These are phyloP conservation scores for Tetrapyrgos nigripes DNA, from an alignment of 1,284 basidiomycete genomes.

Conservation along the genomic window DNA sequence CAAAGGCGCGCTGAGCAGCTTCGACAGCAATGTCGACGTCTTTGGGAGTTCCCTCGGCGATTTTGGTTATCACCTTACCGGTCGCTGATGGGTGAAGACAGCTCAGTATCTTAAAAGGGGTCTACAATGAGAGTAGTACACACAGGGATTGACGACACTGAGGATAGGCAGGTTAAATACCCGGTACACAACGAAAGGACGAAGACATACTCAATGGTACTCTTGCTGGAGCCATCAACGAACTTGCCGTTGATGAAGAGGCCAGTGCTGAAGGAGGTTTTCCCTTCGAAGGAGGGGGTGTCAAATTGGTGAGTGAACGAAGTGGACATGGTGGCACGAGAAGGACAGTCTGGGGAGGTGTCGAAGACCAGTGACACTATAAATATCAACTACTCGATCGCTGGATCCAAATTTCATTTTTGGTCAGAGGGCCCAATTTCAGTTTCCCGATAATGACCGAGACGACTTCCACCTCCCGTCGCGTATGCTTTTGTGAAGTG, in stretches of 20 bases:
- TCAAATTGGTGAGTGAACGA: constrained; percentile 38
- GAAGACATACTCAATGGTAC: constrained; percentile 59
- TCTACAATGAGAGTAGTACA: background rate
- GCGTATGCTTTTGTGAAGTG: too few species aligned
- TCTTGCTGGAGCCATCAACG: constrained; percentile 56
- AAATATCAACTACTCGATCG: too few species aligned
- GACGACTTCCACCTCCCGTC: too few species aligned
- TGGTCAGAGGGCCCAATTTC: too few species aligned
- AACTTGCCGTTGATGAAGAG: constrained; percentile 79
- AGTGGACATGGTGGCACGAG: background rate
- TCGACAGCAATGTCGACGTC: constrained; percentile 79
- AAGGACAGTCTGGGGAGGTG: too few species aligned
- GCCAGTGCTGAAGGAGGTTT: constrained; percentile 63
- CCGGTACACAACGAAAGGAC: constrained; percentile 7
- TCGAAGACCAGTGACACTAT: too few species aligned
- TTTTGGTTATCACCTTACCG: constrained; percentile 67
- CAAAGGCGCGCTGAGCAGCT: constrained; percentile 73
- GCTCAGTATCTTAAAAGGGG: background rate
- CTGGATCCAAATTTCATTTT: too few species aligned
- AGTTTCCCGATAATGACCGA: too few species aligned
- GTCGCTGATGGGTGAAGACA: constrained; percentile 44
- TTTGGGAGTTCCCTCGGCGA: constrained; percentile 67
- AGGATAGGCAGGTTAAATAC: constrained; percentile 1
- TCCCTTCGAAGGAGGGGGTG: constrained; percentile 63
- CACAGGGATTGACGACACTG: constrained; percentile 14